phyloP scores from a whole-genome alignment of 129 eudicot species.

The Centrapalus pauciflorus region DNA sequence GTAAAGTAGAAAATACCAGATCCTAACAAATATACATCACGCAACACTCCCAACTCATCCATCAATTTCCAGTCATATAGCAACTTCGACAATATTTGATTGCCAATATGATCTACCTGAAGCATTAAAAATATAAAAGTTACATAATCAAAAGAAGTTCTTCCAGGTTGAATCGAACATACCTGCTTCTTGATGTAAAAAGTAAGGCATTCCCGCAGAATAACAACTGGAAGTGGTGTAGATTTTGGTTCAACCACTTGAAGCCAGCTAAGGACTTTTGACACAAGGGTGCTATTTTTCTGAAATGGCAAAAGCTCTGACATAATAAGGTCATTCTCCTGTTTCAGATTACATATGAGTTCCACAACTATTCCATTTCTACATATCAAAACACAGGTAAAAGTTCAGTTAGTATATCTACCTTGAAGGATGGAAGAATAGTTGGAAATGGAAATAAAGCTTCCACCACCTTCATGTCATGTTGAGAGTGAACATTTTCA shows the following conservation, averaged over 20 bases:
- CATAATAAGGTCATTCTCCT: slow-evolving; percentile 73
- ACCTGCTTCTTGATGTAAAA: slow-evolving; percentile 93
- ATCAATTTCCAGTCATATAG: slow-evolving; percentile 88
- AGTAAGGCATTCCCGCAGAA: slow-evolving; percentile 78
- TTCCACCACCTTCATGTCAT: slow-evolving; percentile 58
- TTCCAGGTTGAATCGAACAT: not conserved
- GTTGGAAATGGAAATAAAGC: slow-evolving; percentile 79
- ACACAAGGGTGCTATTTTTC: slow-evolving; percentile 71
- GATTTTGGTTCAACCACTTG: slow-evolving; percentile 57
- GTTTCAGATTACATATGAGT: slow-evolving; percentile 23
- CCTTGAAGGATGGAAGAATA: slow-evolving; percentile 79
- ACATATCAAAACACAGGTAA: not conserved
- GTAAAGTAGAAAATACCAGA: slow-evolving; percentile 54
- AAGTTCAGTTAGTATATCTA: slow-evolving; percentile 9
- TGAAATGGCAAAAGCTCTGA: slow-evolving; percentile 86
- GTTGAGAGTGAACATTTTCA: slow-evolving; percentile 42
- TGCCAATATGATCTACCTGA: slow-evolving; percentile 89
- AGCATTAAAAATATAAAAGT: slow-evolving; percentile 3
- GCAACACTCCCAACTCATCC: slow-evolving; percentile 86
- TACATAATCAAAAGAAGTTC: not conserved
- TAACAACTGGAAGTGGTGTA: slow-evolving; percentile 72
- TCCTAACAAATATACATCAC: slow-evolving; percentile 86
- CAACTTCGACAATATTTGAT: slow-evolving; percentile 80
- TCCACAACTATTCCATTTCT: not conserved
- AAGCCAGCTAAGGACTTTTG: slow-evolving; percentile 78